Percentiles rank a stretch among this genome's conserved stretches.
Conservation (phyloP, 2,329 filamentous ascomycete species). For the Grosmannia huntii region DNA sequence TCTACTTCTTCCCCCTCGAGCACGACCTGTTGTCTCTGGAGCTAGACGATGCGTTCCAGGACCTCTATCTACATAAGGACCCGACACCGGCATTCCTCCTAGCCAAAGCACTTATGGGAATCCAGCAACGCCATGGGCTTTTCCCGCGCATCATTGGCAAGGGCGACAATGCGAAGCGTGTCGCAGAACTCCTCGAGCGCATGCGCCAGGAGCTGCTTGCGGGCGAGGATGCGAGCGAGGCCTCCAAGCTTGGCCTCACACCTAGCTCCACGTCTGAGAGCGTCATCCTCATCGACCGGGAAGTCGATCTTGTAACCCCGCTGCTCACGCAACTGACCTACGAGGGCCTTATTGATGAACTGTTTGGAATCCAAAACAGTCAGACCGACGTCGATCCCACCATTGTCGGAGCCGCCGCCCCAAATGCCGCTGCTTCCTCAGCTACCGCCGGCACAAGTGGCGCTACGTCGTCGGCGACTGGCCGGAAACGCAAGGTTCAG, state of each 20-base stretch:
- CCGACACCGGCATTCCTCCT: slow-evolving; percentile 81
- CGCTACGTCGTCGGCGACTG: slow-evolving; percentile 39
- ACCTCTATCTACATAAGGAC: slow-evolving; percentile 83
- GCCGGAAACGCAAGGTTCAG: slow-evolving; percentile 71
- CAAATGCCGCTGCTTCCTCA: slow-evolving; percentile 33
- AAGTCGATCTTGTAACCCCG: slow-evolving; percentile 85
- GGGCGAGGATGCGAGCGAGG: slow-evolving; percentile 57
- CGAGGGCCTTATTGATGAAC: slow-evolving; percentile 87
- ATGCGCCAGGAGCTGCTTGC: slow-evolving; percentile 85
- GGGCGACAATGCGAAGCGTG: slow-evolving; percentile 80
- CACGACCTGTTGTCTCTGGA: slow-evolving; percentile 85
- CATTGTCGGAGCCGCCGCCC: slow-evolving; percentile 53
- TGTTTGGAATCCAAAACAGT: slow-evolving; percentile 84
- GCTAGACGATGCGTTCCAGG: slow-evolving; percentile 72
- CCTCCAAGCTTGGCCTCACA: slow-evolving; percentile 53
- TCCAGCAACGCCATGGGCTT: slow-evolving; percentile 83
- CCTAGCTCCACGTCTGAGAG: slow-evolving; percentile 84
- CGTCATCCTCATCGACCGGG: slow-evolving; percentile 87
- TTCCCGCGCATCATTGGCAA: slow-evolving; percentile 94
- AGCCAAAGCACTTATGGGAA: slow-evolving; percentile 83
- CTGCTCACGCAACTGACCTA: slow-evolving; percentile 93
- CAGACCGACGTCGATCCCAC: slow-evolving; percentile 88
- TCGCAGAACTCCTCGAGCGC: slow-evolving; percentile 74
- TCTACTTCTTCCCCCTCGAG: slow-evolving; percentile 86
- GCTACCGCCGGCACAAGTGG: slow-evolving; percentile 37